Evolutionary conservation across 495 filamentous ascomycete species (phyloP).

Genomic region (Penicillium argentinense): DNA sequence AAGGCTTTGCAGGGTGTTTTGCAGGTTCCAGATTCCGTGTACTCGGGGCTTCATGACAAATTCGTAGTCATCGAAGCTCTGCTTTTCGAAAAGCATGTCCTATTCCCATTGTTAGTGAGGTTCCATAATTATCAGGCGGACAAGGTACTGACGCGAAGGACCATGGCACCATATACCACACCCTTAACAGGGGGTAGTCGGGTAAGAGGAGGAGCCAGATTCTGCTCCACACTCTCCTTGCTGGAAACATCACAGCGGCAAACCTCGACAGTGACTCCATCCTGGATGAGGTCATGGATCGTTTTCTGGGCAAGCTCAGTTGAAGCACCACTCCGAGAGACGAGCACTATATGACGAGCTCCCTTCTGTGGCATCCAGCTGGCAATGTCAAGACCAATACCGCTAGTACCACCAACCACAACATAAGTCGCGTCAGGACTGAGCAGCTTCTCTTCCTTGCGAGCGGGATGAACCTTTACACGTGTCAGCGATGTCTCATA

Average conservation of each 20-base stretch:
- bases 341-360: slow-evolving; percentile 56
- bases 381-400: slow-evolving; percentile 59
- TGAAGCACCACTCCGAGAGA: slow-evolving; percentile 33
- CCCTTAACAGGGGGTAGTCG: slow-evolving; percentile 32
- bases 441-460: slow-evolving; percentile 18
- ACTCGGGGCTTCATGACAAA: slow-evolving; percentile 46
- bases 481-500: too few species aligned
- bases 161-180: slow-evolving; percentile 44
- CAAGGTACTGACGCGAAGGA: slow-evolving; percentile 31
- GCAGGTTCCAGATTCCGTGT: slow-evolving; percentile 55
- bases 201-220: slow-evolving; percentile 10
- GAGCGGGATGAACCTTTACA: slow-evolving; percentile 25
- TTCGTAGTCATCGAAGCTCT: slow-evolving; percentile 43
- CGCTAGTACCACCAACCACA: slow-evolving; percentile 54
- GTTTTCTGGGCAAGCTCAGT: slow-evolving; percentile 28
- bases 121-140: too few species aligned
- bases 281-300: slow-evolving; percentile 32
- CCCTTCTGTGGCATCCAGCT: slow-evolving; percentile 60
- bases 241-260: slow-evolving; percentile 27
- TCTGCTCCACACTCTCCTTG: slow-evolving; percentile 17
- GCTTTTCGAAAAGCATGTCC: slow-evolving; percentile 47
- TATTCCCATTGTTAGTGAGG: slow-evolving; percentile 8
- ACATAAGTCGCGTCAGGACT: slow-evolving; percentile 40
- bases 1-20: slow-evolving; percentile 41
- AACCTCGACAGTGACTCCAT: slow-evolving; percentile 31